Percentiles rank a stretch among this genome's conserved stretches.
These are phyloP conservation scores for Boechera stricta DNA, from an alignment of 345 rosid species.

Conservation along the genomic window DNA sequence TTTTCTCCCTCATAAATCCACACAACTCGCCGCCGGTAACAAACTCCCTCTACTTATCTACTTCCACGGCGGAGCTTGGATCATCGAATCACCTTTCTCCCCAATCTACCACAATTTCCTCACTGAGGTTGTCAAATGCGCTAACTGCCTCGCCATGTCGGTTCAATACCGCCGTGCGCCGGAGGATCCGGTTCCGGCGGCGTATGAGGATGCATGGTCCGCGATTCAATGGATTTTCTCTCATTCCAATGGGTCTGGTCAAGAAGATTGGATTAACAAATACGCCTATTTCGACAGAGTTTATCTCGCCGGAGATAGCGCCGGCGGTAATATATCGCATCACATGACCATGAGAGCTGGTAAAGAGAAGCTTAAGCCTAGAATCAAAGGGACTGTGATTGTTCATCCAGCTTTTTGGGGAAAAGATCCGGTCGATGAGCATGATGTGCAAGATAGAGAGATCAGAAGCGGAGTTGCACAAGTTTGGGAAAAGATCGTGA, in stretches of 20 bases:
- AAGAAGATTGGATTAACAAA: conserved; percentile 50
- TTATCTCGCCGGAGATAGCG: conserved; percentile 55
- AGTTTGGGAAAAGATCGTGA: conserved; percentile 55
- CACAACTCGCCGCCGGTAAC: background rate
- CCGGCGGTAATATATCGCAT: conserved; percentile 61
- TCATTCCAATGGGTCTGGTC: conserved; percentile 40
- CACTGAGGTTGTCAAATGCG: conserved; percentile 45
- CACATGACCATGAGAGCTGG: conserved; percentile 55
- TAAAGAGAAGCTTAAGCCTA: conserved; percentile 27
- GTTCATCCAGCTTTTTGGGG: conserved; percentile 61
- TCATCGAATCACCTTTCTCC: conserved; percentile 49
- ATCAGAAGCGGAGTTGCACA: conserved; percentile 35
- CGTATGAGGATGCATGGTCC: conserved; percentile 59
- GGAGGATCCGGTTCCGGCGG: conserved; percentile 53
- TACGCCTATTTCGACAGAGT: conserved; percentile 49
- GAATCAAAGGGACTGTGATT: conserved; percentile 47
- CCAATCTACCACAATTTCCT: conserved; percentile 45
- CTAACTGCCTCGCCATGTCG: conserved; percentile 49
- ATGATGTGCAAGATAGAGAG: conserved; percentile 43
- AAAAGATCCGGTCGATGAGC: conserved; percentile 54
- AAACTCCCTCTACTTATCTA: conserved; percentile 57
- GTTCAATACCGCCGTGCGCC: conserved; percentile 57
- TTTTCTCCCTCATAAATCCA: conserved; percentile 47
- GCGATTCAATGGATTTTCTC: conserved; percentile 56
- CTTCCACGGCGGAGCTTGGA: conserved; percentile 66